These are phyloP conservation scores for Solanum piurae DNA, from an alignment of 257 asterid genomes.

Conservation along the genomic window DNA sequence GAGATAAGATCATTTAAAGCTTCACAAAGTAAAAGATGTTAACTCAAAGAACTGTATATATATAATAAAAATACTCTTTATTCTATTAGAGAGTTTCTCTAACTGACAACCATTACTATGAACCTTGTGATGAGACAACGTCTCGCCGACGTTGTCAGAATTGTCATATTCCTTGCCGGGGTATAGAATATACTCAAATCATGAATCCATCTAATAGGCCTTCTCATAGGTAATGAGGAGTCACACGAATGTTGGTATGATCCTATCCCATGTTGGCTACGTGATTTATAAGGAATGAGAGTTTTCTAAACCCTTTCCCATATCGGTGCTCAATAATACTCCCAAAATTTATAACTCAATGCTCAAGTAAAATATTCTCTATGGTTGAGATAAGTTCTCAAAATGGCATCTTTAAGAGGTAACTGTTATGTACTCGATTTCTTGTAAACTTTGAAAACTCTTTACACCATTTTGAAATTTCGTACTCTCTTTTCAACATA, in stretches of 20 bases:
- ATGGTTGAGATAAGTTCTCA: background rate
- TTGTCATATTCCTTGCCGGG: background rate
- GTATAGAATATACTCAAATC: background rate
- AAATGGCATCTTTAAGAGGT: background rate
- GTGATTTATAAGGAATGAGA: background rate
- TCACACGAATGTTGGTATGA: background rate
- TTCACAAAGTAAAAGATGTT: background rate
- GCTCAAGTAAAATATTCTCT: background rate
- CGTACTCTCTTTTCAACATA: background rate
- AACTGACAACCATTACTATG: background rate
- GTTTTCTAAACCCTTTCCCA: background rate
- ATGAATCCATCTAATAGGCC: no score
- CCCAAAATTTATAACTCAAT: background rate
- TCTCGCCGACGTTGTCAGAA: background rate
- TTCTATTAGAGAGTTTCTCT: background rate
- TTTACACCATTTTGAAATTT: background rate
- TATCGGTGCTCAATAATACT: background rate
- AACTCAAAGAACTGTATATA: background rate
- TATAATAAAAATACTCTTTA: no score
- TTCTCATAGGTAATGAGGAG: background rate
- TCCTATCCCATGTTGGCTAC: background rate
- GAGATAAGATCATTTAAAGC: background rate
- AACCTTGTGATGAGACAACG: background rate
- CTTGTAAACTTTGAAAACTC: background rate
- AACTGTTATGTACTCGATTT: background rate